Conservation (phyloP, 2,329 filamentous ascomycete species). For the Fusarium compactum region DNA sequence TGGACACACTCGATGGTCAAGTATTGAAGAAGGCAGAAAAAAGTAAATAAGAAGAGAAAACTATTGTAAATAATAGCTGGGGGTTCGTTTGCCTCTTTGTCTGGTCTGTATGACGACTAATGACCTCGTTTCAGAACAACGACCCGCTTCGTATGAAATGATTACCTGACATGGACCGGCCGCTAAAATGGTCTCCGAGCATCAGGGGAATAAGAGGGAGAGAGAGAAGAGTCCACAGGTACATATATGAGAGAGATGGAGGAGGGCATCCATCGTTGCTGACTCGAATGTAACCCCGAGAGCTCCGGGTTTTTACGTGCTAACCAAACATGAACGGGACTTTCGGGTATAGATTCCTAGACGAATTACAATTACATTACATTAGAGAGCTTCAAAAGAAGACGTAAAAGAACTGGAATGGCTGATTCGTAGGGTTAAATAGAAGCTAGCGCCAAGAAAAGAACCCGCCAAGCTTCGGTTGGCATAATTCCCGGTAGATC, state of each 20-base stretch:
- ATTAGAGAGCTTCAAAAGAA: background rate
- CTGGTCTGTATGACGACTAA: conserved; percentile 9
- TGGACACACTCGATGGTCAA: background rate
- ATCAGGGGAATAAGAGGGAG: background rate
- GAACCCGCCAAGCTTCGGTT: conserved; percentile 21
- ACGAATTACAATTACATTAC: background rate
- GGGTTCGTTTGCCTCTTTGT: conserved; percentile 4
- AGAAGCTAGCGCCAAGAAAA: conserved; percentile 6
- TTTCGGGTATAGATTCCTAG: background rate
- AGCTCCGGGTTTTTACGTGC: conserved; percentile 3
- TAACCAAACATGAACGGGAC: background rate
- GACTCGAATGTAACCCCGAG: conserved; percentile 11
- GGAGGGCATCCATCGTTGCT: conserved; percentile 1
- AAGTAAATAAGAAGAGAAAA: background rate
- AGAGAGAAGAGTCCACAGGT: background rate
- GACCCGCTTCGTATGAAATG: conserved; percentile 16
- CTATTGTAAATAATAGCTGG: background rate
- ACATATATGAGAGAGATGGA: background rate
- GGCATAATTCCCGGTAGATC: conserved; percentile 28
- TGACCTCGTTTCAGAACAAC: background rate
- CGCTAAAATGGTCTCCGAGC: background rate
- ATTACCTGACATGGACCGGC: background rate
- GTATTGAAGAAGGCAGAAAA: background rate
- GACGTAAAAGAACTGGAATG: background rate
- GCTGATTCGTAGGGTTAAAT: conserved; percentile 15